phyloP scores from a whole-genome alignment of 768 basidiomycete genomes.

The Phanerochaete carnosa region DNA sequence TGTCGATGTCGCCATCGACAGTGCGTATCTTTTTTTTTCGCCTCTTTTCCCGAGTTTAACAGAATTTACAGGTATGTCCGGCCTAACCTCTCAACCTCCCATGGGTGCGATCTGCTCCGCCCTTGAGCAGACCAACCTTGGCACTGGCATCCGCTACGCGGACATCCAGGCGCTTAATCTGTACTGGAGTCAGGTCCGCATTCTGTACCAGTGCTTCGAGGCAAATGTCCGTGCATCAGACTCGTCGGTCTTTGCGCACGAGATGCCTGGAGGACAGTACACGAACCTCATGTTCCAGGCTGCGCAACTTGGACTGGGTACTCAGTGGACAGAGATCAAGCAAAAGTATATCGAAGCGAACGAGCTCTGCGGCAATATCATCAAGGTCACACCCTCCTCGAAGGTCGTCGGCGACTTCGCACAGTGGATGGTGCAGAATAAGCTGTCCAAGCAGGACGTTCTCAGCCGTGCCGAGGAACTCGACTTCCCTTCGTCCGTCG shows the following conservation, averaged over 20 bases:
- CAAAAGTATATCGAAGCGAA: conserved; percentile 99
- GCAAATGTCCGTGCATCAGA: conserved; percentile 97
- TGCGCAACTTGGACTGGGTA: conserved; percentile 92
- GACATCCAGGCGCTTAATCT: conserved; percentile 96
- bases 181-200: conserved; percentile 97
- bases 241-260: conserved; percentile 97
- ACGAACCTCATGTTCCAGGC: conserved; percentile 99
- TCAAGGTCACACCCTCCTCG: conserved; percentile 99
- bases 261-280: conserved; percentile 98
- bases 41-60: not conserved
- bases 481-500: conserved; percentile 96
- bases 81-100: conserved; percentile 95
- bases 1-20: conserved; percentile 97
- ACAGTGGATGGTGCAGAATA: conserved; percentile 98
- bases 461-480: conserved; percentile 81
- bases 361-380: conserved; percentile 93
- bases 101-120: conserved; percentile 98
- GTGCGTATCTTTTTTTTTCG: conserved; percentile 40
- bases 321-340: conserved; percentile 97
- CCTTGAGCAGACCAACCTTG: conserved; percentile 89
- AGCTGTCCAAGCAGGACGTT: conserved; percentile 83
- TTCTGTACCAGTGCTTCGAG: conserved; percentile 95
- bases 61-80: conserved; percentile 84
- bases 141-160: conserved; percentile 94
- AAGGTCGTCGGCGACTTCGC: conserved; percentile 99